phyloP scores from a whole-genome alignment of 1,139 yeast species.

The Torulaspora pretoriensis region DNA sequence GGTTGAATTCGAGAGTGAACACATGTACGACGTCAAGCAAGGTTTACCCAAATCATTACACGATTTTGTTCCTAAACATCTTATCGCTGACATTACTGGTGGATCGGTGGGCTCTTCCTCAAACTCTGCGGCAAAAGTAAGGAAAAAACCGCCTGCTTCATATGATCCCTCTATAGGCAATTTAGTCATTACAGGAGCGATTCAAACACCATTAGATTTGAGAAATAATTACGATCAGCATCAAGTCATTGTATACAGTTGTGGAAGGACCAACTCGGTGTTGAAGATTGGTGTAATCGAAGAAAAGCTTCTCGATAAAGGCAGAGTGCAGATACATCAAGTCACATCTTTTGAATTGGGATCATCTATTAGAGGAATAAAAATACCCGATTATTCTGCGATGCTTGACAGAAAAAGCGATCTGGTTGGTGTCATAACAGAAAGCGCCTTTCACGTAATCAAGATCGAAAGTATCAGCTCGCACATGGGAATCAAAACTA shows the following conservation, averaged over 20 bases:
- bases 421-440: slow-evolving; percentile 29
- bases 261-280: slow-evolving; percentile 23
- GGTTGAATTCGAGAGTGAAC: slow-evolving; percentile 13
- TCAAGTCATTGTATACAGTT: slow-evolving; percentile 22
- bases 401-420: slow-evolving; percentile 26
- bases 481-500: slow-evolving; percentile 13
- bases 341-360: slow-evolving; percentile 18
- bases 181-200: slow-evolving; percentile 17
- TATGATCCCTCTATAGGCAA: slow-evolving; percentile 20
- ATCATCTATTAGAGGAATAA: slow-evolving; percentile 28
- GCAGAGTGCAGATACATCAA: slow-evolving; percentile 2
- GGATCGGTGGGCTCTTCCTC: slow-evolving; percentile 6
- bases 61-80: slow-evolving; percentile 17
- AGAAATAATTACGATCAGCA: slow-evolving; percentile 24
- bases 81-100: slow-evolving; percentile 10
- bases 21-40: slow-evolving; percentile 15
- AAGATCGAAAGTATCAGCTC: slow-evolving; percentile 22
- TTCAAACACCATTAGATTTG: slow-evolving; percentile 28
- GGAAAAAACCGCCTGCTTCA: neutral
- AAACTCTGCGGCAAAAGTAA: neutral
- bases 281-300: slow-evolving; percentile 16
- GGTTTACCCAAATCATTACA: slow-evolving; percentile 10
- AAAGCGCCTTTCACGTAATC: slow-evolving; percentile 24
- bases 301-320: neutral
- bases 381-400: slow-evolving; percentile 24